These are phyloP conservation scores for Soucietia sequanensis DNA, from an alignment of 805 yeast species.

Conservation along the genomic window DNA sequence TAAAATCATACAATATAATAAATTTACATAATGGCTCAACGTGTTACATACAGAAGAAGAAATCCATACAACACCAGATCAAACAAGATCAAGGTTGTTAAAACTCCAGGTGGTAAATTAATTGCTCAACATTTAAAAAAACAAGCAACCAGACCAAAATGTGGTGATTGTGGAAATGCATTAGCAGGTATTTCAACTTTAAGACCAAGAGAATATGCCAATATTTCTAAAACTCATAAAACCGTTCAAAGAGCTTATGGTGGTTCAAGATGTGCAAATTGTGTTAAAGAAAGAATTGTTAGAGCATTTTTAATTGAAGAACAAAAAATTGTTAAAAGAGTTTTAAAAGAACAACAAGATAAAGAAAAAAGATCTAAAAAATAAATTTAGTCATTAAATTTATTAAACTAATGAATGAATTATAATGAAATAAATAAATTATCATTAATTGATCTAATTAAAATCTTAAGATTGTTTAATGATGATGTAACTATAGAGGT, in stretches of 20 bases:
- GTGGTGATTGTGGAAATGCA: constrained; percentile 84
- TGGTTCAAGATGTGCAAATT: constrained; percentile 97
- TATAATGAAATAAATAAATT: too few species aligned
- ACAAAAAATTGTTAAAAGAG: constrained; percentile 99
- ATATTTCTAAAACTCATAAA: constrained; percentile 93
- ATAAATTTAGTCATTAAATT: too few species aligned
- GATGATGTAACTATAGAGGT: too few species aligned
- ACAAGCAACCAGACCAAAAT: constrained; percentile 80
- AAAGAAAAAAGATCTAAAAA: constrained; percentile 60
- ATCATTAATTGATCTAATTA: too few species aligned
- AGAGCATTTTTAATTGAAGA: constrained; percentile 99
- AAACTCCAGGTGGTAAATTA: constrained; percentile 99
- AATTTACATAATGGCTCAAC: constrained; percentile 9
- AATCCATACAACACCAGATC: constrained; percentile 90
- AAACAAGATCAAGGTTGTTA: constrained; percentile 98
- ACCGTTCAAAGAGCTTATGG: constrained; percentile 99
- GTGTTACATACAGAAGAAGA: constrained; percentile 26
- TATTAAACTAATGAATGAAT: too few species aligned
- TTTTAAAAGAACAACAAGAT: constrained; percentile 93
- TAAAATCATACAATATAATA: too few species aligned
- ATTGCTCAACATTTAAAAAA: constrained; percentile 97
- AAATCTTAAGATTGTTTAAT: too few species aligned
- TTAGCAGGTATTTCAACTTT: constrained; percentile 88
- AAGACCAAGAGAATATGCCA: constrained; percentile 98
- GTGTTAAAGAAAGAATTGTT: constrained; percentile 98